Conservation (phyloP, 257 asterid genomes). For the Capsicum rhomboideum region DNA sequence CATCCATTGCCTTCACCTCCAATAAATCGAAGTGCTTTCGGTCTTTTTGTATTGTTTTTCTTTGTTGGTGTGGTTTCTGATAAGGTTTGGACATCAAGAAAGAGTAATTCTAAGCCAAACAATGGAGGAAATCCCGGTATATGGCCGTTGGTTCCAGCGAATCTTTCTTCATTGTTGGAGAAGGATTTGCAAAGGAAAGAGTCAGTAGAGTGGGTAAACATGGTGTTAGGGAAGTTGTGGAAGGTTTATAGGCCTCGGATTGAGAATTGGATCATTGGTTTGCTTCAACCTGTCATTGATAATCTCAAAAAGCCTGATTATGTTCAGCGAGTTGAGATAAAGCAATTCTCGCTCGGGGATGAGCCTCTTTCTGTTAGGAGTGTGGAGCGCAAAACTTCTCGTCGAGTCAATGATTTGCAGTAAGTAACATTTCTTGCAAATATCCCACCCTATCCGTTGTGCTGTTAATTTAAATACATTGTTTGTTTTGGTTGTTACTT, state of each 20-base stretch:
- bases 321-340: conserved; percentile 74
- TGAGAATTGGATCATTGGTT: conserved; percentile 82
- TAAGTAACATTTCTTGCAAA: conserved; percentile 27
- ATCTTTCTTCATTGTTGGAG: conserved; percentile 52
- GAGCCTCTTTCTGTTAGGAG: conserved; percentile 86
- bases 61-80: conserved; percentile 88
- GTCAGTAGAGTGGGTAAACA: conserved; percentile 87
- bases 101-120: conserved; percentile 17
- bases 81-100: conserved; percentile 75
- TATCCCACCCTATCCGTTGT: not conserved
- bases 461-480: too few species aligned
- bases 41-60: conserved; percentile 78
- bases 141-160: conserved; percentile 54
- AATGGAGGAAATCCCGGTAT: conserved; percentile 27
- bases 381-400: conserved; percentile 76
- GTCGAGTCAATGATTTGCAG: conserved; percentile 82
- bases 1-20: conserved; percentile 90
- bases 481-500: too few species aligned
- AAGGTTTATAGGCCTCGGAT: conserved; percentile 63
- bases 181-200: conserved; percentile 86
- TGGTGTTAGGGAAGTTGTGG: conserved; percentile 90
- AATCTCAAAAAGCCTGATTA: conserved; percentile 76
- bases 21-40: conserved; percentile 46
- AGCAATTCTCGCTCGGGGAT: conserved; percentile 77
- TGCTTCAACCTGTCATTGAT: conserved; percentile 84